Evolutionary conservation across 2,329 filamentous ascomycete genomes (phyloP).

Genomic region (Exophiala sp.): DNA sequence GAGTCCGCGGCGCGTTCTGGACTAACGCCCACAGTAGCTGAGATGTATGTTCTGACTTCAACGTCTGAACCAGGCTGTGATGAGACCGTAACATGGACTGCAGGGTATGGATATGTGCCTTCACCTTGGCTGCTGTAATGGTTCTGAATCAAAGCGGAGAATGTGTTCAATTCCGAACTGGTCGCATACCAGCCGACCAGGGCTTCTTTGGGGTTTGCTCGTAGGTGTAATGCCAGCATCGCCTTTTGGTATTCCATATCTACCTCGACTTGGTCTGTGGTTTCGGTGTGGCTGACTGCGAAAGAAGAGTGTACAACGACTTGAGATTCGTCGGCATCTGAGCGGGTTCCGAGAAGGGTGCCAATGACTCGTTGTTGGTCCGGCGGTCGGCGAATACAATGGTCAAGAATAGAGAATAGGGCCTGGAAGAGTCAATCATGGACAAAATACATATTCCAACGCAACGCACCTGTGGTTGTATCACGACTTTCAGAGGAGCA

Average conservation of each 20-base stretch:
- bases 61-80: conserved; percentile 86
- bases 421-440: conserved; percentile 42
- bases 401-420: conserved; percentile 71
- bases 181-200: conserved; percentile 99
- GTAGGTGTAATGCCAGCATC: conserved; percentile 93
- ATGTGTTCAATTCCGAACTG: conserved; percentile 93
- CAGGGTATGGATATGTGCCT: conserved; percentile 95
- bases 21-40: conserved; percentile 88
- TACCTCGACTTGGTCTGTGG: conserved; percentile 96
- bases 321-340: conserved; percentile 86
- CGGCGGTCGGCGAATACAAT: conserved; percentile 85
- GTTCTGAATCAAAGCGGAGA: conserved; percentile 98
- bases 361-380: conserved; percentile 96
- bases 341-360: conserved; percentile 86
- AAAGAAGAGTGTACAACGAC: conserved; percentile 96
- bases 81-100: conserved; percentile 91
- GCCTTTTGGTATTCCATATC: conserved; percentile 99
- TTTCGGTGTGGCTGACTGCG: conserved; percentile 97
- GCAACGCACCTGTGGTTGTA: conserved; percentile 81
- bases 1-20: conserved; percentile 92
- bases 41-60: conserved; percentile 90
- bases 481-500: conserved; percentile 86
- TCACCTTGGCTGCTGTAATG: conserved; percentile 98
- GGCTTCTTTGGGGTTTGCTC: conserved; percentile 88
- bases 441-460: background rate